Evolutionary conservation across 352 stramenopile genomes (phyloP).

Genomic region (Phytophthora chlamydospora): DNA sequence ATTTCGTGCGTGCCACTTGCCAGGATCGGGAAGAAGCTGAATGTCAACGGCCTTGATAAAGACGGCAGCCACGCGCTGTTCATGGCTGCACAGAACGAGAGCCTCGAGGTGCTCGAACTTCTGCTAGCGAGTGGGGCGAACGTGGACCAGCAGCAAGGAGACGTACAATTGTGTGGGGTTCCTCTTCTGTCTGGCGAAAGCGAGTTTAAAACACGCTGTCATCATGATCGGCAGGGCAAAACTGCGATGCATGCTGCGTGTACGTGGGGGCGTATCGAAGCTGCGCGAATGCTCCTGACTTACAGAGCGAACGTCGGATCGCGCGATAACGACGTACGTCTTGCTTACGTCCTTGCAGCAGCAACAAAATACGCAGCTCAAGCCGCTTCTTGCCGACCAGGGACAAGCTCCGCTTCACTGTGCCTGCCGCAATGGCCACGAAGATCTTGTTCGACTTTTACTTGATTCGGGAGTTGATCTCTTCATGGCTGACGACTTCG

Average conservation of each 20-base stretch:
- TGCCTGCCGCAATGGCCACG: conserved; percentile 65
- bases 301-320: conserved; percentile 35
- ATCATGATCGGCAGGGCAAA: conserved; percentile 39
- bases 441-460: conserved; percentile 46
- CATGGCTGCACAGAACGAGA: conserved; percentile 64
- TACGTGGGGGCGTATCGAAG: conserved; percentile 56
- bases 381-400: conserved; percentile 21
- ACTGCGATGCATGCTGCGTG: conserved; percentile 60
- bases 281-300: conserved; percentile 46
- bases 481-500: conserved; percentile 58
- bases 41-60: conserved; percentile 55
- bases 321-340: conserved; percentile 48
- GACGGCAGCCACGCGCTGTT: conserved; percentile 58
- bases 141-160: conserved; percentile 45
- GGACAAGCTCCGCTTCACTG: conserved; percentile 58
- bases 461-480: conserved; percentile 38
- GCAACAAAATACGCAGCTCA: neutral
- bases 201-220: no score
- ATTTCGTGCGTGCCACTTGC: neutral
- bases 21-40: conserved; percentile 57
- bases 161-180: conserved; percentile 27
- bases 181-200: no score
- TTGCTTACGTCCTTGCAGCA: neutral
- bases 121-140: conserved; percentile 50
- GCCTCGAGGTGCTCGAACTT: conserved; percentile 58